These are phyloP conservation scores for Chaetomium strumarium DNA, from an alignment of 2,329 filamentous ascomycete genomes.

Conservation along the genomic window DNA sequence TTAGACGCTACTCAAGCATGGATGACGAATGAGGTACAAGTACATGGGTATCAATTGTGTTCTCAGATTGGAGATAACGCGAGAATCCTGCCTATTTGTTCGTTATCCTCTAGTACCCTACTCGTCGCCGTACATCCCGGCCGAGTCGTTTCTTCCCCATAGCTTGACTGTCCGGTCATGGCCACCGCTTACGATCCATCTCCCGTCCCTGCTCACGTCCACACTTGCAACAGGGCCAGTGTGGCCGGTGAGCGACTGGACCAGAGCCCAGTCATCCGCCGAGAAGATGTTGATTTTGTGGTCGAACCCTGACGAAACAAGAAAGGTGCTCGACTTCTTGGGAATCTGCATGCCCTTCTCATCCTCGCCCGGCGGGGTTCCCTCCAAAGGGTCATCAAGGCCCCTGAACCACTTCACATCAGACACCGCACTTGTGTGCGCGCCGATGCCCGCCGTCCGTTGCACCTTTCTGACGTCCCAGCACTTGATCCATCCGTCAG, in stretches of 20 bases:
- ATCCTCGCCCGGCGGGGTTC: slow-evolving; percentile 52
- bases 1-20: too few species aligned
- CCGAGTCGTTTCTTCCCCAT: slow-evolving; percentile 75
- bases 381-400: slow-evolving; percentile 63
- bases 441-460: slow-evolving; percentile 77
- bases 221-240: slow-evolving; percentile 87
- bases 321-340: slow-evolving; percentile 85
- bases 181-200: slow-evolving; percentile 90
- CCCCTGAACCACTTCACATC: slow-evolving; percentile 95
- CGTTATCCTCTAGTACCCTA: background rate
- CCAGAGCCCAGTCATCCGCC: slow-evolving; percentile 88
- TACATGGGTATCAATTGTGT: too few species aligned
- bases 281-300: slow-evolving; percentile 94
- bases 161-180: slow-evolving; percentile 94
- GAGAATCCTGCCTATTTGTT: too few species aligned
- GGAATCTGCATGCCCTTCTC: slow-evolving; percentile 63
- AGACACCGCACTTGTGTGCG: slow-evolving; percentile 85
- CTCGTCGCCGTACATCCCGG: slow-evolving; percentile 21
- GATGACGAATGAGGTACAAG: too few species aligned
- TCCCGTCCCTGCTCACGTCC: slow-evolving; percentile 78
- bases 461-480: slow-evolving; percentile 94
- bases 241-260: slow-evolving; percentile 84
- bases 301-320: slow-evolving; percentile 88
- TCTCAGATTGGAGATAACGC: too few species aligned
- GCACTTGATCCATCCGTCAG: slow-evolving; percentile 94